phyloP scores from a whole-genome alignment of 805 yeast species.

The Sugiyamaella floridensis region DNA sequence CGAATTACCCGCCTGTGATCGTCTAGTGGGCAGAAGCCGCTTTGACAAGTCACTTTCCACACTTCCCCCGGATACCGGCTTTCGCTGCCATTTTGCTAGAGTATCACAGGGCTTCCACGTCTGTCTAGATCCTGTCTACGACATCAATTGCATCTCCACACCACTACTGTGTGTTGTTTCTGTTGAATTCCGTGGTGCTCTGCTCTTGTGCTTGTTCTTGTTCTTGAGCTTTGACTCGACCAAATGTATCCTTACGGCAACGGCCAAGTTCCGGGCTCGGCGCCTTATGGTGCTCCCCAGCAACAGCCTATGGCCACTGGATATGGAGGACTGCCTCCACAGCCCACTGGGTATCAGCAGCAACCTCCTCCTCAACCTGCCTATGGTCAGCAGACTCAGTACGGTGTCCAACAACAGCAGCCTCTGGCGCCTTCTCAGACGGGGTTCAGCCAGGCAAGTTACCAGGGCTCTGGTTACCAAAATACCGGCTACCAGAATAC shows the following conservation, averaged over 20 bases:
- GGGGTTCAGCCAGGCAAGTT: conserved; percentile 7
- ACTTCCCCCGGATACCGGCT: neutral
- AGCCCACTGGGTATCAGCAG: conserved; percentile 19
- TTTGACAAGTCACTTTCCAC: neutral
- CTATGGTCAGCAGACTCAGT: conserved; percentile 13
- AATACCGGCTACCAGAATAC: conserved; percentile 18
- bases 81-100: too few species aligned
- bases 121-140: too few species aligned
- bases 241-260: neutral
- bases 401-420: conserved; percentile 5
- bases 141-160: too few species aligned
- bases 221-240: neutral
- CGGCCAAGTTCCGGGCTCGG: conserved; percentile 6
- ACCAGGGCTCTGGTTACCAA: conserved; percentile 2
- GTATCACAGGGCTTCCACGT: too few species aligned
- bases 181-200: too few species aligned
- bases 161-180: too few species aligned
- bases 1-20: neutral
- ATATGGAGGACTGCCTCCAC: conserved; percentile 1
- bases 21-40: neutral
- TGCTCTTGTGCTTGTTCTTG: neutral
- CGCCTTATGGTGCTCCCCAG: conserved; percentile 1
- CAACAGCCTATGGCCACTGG: conserved; percentile 11
- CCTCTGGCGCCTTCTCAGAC: conserved; percentile 8
- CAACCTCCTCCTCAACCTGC: conserved; percentile 13